phyloP scores from a whole-genome alignment of 2,329 filamentous ascomycete species.

The Monilinia polystroma region DNA sequence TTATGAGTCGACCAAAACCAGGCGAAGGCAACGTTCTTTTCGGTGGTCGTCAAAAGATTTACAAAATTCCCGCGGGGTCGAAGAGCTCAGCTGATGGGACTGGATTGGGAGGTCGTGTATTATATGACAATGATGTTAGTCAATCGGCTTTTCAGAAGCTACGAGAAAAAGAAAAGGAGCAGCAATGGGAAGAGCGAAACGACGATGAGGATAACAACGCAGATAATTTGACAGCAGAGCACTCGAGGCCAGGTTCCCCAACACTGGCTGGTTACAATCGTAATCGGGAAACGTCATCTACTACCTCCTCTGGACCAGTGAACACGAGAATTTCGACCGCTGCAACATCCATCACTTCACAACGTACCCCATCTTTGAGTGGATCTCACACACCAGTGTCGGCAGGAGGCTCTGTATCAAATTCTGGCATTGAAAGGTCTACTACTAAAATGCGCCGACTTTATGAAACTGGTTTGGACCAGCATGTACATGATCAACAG shows the following conservation, averaged over 20 bases:
- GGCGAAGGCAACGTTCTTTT: constrained; percentile 91
- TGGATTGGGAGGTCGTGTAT: constrained; percentile 61
- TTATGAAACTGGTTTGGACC: constrained; percentile 79
- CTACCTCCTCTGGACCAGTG: constrained; percentile 63
- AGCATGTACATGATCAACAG: constrained; percentile 79
- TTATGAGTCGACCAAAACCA: constrained; percentile 83
- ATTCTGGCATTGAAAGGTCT: constrained; percentile 57
- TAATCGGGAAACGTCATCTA: constrained; percentile 84
- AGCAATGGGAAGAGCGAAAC: constrained; percentile 42
- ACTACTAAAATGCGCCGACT: constrained; percentile 71
- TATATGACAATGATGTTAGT: constrained; percentile 87
- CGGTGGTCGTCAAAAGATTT: constrained; percentile 93
- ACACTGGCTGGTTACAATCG: constrained; percentile 64
- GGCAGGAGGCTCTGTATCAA: constrained; percentile 41
- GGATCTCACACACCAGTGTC: constrained; percentile 49
- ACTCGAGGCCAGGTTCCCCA: constrained; percentile 53
- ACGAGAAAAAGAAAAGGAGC: constrained; percentile 48
- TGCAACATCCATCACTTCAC: constrained; percentile 84
- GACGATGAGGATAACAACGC: constrained; percentile 33
- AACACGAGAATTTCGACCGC: constrained; percentile 77
- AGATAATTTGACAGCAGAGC: constrained; percentile 35
- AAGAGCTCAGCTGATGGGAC: constrained; percentile 44
- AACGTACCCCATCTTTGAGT: constrained; percentile 54
- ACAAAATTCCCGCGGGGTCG: constrained; percentile 66
- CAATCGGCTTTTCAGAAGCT: constrained; percentile 81